Evolutionary conservation across 1,284 basidiomycete genomes (phyloP).

Genomic region (Peniophora sp.): DNA sequence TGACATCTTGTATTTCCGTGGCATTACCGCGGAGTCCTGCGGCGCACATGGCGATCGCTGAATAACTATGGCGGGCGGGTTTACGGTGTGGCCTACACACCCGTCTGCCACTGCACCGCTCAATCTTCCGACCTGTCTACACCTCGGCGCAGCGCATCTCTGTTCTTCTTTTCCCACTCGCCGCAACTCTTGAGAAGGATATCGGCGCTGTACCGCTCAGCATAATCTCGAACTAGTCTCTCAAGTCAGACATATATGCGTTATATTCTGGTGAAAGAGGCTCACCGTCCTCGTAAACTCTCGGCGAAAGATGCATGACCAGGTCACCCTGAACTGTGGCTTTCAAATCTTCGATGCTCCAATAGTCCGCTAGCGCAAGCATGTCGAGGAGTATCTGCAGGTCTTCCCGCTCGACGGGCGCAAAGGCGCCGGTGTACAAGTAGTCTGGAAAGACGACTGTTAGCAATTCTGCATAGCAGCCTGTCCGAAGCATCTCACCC

Average conservation of each 20-base stretch:
- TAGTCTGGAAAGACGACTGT: conserved; percentile 15
- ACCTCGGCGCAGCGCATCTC: neutral
- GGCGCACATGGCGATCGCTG: no score
- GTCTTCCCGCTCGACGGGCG: conserved; percentile 3
- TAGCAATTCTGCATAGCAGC: conserved; percentile 29
- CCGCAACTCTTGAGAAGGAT: conserved; percentile 4
- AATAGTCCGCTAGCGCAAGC: conserved; percentile 10
- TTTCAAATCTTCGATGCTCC: conserved; percentile 9
- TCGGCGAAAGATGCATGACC: conserved; percentile 7
- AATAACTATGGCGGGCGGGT: no score
- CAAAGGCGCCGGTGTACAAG: conserved; percentile 11
- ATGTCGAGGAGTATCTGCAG: conserved; percentile 7
- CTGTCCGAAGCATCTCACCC: no score
- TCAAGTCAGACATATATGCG: neutral
- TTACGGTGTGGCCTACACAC: no score
- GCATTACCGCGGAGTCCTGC: no score
- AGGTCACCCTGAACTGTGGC: conserved; percentile 5
- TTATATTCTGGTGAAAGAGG: neutral
- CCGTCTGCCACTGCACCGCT: no score
- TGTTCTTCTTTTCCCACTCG: conserved; percentile 7
- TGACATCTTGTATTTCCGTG: no score
- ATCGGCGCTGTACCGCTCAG: conserved; percentile 1
- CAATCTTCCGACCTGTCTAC: no score
- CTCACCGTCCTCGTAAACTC: conserved; percentile 7
- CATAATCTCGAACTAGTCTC: conserved; percentile 5